phyloP scores from a whole-genome alignment of 2,329 filamentous ascomycete genomes.

The Eutypa lata region DNA sequence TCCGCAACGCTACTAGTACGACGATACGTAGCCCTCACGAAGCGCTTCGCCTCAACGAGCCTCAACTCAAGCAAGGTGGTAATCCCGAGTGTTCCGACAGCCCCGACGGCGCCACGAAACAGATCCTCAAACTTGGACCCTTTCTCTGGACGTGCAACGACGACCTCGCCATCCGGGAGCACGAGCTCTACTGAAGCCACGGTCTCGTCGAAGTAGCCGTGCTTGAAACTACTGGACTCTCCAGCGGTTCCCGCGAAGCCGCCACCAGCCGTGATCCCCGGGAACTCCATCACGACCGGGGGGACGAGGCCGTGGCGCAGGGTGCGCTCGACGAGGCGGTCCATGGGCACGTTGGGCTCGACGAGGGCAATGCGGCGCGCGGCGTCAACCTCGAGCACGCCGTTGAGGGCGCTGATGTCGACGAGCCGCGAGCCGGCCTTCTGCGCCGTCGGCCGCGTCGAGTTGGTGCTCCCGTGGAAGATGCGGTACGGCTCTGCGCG shows the following conservation, averaged over 20 bases:
- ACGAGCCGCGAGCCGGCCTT: conserved; percentile 42
- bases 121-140: conserved; percentile 44
- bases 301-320: conserved; percentile 64
- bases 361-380: conserved; percentile 58
- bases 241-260: conserved; percentile 69
- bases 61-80: conserved; percentile 65
- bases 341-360: conserved; percentile 76
- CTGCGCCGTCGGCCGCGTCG: conserved; percentile 55
- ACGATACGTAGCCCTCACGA: conserved; percentile 62
- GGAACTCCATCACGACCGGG: conserved; percentile 74
- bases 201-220: conserved; percentile 69
- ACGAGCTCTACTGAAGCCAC: conserved; percentile 66
- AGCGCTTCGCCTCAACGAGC: conserved; percentile 57
- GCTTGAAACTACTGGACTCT: conserved; percentile 66
- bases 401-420: conserved; percentile 62
- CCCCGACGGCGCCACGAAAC: conserved; percentile 63
- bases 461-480: conserved; percentile 75
- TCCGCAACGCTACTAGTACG: conserved; percentile 47
- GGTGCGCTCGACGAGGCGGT: conserved; percentile 63
- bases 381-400: conserved; percentile 63
- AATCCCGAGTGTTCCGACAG: conserved; percentile 66
- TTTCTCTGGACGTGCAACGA: conserved; percentile 41
- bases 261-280: conserved; percentile 70
- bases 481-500: conserved; percentile 64
- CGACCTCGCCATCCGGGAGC: conserved; percentile 62